Percentiles rank a stretch among this genome's conserved stretches.
Conservation (phyloP, 2,329 filamentous ascomycete species). For the Atkinsonella hypoxylon region DNA sequence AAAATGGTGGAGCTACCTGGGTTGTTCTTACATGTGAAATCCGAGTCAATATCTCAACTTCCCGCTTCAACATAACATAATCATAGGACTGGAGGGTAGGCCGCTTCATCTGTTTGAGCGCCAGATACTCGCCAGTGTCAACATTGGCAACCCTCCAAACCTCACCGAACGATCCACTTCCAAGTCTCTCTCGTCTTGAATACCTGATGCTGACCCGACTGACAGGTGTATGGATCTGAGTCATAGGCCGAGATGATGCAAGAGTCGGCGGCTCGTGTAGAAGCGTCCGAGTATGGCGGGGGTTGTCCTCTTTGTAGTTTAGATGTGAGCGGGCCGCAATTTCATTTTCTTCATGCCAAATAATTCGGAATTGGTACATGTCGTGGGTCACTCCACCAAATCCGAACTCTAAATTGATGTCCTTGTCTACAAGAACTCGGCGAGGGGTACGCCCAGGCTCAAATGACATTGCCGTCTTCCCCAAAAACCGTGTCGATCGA, state of each 20-base stretch:
- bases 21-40: not conserved
- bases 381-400: not conserved
- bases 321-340: not conserved
- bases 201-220: not conserved
- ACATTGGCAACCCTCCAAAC: not conserved
- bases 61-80: not conserved
- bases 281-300: not conserved
- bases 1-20: not conserved
- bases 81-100: not conserved
- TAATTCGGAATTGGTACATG: not conserved
- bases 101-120: not conserved
- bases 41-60: not conserved
- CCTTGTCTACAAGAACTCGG: not conserved
- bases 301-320: not conserved
- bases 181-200: not conserved
- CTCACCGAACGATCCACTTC: not conserved
- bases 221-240: not conserved
- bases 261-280: not conserved
- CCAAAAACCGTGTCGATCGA: not conserved
- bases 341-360: not conserved
- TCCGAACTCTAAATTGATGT: not conserved
- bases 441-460: not conserved
- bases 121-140: not conserved
- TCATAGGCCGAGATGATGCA: not conserved
- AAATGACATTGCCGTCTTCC: not conserved